Percentiles rank a stretch among this genome's conserved stretches.
Evolutionary conservation across 257 asterid species (phyloP).

Genomic region (Marsdenia floribunda): DNA sequence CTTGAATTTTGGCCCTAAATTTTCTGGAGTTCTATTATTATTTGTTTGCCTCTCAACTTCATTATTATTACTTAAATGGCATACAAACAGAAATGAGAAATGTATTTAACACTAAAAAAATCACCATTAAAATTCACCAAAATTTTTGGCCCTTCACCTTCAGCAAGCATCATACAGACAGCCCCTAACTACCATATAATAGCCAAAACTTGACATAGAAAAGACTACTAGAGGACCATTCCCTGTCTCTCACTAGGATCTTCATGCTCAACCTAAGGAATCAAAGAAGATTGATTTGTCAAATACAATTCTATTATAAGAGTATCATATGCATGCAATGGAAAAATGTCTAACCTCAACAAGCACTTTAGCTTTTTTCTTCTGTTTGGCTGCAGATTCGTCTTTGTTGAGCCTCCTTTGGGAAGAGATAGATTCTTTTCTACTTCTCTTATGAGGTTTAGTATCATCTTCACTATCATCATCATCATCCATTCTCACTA

Average conservation of each 20-base stretch:
- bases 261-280: slow-evolving; percentile 70
- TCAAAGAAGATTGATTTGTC: slow-evolving; percentile 1
- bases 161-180: background rate
- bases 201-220: background rate
- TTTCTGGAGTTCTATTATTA: background rate
- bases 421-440: slow-evolving; percentile 33
- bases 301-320: background rate
- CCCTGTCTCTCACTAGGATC: slow-evolving; percentile 47
- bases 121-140: background rate
- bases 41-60: too few relatives aligned
- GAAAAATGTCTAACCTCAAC: slow-evolving; percentile 54
- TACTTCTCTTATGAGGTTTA: slow-evolving; percentile 36
- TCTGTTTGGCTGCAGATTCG: slow-evolving; percentile 40
- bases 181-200: background rate
- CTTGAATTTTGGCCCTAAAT: background rate
- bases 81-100: background rate
- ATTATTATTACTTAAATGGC: too few relatives aligned
- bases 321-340: background rate
- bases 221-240: slow-evolving; percentile 52
- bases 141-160: background rate
- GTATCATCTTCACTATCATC: slow-evolving; percentile 16
- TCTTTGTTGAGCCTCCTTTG: slow-evolving; percentile 45
- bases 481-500: slow-evolving; percentile 37
- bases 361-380: slow-evolving; percentile 61
- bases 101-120: background rate